Conservation (phyloP, 225 moss, liverwort and hornwort genomes). For the Pseudisothecium myosuroides region DNA sequence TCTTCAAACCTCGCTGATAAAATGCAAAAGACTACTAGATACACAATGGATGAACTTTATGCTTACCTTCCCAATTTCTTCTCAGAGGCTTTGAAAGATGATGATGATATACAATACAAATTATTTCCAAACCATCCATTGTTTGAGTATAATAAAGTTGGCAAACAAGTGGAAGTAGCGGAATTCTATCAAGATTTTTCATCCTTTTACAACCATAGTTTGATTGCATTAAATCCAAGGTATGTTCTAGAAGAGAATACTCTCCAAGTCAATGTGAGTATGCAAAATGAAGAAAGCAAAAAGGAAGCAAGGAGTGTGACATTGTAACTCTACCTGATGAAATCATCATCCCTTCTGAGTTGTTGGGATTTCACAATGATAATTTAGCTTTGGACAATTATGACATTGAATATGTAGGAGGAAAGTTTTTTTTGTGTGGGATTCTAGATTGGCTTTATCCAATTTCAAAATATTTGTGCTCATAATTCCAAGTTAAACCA, state of each 20-base stretch:
- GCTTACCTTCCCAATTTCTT: not conserved
- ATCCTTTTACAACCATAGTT: not conserved
- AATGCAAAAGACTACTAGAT: no score
- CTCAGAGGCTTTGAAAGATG: not conserved
- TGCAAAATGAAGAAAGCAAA: not conserved
- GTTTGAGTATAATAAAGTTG: not conserved
- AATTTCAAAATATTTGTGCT: not conserved
- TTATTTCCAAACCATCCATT: not conserved
- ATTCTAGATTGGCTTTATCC: not conserved
- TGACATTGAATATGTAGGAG: not conserved
- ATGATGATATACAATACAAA: not conserved
- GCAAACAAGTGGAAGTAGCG: not conserved
- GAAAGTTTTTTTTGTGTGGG: not conserved
- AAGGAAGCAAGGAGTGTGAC: not conserved
- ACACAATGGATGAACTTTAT: not conserved
- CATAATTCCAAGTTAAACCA: not conserved
- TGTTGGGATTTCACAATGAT: no score
- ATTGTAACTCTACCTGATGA: not conserved
- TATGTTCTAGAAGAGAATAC: no score
- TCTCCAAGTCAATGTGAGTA: not conserved
- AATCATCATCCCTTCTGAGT: no score
- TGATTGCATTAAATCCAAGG: not conserved
- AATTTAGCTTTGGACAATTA: not conserved
- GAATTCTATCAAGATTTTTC: not conserved
- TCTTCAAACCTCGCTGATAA: no score